A percentile compares a stretch with the other conserved stretches of the same genome.
phyloP scores from a whole-genome alignment of 352 stramenopile genomes.

The Globisporangium yorkense region DNA sequence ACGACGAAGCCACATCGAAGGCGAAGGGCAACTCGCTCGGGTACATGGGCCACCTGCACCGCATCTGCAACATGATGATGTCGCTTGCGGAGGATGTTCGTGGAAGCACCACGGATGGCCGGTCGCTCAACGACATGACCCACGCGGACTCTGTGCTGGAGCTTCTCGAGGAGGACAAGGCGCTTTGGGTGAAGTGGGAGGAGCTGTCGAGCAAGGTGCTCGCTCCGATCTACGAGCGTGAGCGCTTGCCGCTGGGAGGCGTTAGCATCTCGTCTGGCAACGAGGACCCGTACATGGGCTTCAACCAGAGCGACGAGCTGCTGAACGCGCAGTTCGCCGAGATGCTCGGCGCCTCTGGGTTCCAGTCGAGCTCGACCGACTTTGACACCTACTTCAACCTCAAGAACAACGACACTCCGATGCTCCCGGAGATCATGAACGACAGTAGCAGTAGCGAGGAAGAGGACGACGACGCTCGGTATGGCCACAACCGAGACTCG shows the following conservation, averaged over 20 bases:
- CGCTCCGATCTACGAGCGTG: constrained; percentile 69
- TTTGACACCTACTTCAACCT: constrained; percentile 79
- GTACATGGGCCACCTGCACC: constrained; percentile 76
- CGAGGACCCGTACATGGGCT: constrained; percentile 75
- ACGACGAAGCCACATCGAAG: constrained; percentile 51
- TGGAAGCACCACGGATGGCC: constrained; percentile 49
- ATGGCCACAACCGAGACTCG: constrained; percentile 9
- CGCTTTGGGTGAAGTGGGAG: constrained; percentile 73
- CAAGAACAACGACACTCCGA: constrained; percentile 59
- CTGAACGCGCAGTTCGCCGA: constrained; percentile 82
- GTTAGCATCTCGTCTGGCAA: constrained; percentile 41
- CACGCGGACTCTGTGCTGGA: constrained; percentile 78
- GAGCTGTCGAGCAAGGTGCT: constrained; percentile 66
- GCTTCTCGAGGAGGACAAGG: constrained; percentile 72
- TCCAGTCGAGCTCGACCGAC: constrained; percentile 37
- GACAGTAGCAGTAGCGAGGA: constrained; percentile 87
- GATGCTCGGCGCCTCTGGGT: constrained; percentile 70
- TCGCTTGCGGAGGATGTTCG: constrained; percentile 72
- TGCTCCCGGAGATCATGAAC: constrained; percentile 83
- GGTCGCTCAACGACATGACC: constrained; percentile 79
- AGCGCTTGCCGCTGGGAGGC: constrained; percentile 68
- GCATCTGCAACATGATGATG: constrained; percentile 85
- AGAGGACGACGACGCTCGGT: constrained; percentile 66
- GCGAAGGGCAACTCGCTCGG: constrained; percentile 70
- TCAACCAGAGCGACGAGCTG: constrained; percentile 66